Evolutionary conservation across 2,329 filamentous ascomycete species (phyloP).

Genomic region (Colletotrichum endophyticum): DNA sequence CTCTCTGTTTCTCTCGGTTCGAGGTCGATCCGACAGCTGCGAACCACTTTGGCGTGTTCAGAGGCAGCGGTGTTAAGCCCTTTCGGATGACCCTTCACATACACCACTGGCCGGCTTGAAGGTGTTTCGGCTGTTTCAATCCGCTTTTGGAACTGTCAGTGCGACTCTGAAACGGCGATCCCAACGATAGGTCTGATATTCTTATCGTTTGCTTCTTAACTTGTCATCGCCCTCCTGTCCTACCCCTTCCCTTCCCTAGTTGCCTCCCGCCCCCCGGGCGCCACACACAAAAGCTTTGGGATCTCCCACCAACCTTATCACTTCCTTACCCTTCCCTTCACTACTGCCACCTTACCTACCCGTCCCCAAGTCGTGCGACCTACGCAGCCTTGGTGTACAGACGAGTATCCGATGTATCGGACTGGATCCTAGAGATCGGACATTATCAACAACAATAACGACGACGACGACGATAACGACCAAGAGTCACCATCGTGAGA

Average conservation of each 20-base stretch:
- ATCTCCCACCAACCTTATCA: constrained; percentile 21
- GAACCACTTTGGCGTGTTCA: constrained; percentile 23
- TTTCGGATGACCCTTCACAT: constrained; percentile 25
- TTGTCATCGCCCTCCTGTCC: constrained; percentile 16
- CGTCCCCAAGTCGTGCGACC: constrained; percentile 15
- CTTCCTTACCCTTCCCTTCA: not conserved
- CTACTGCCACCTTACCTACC: constrained; percentile 8
- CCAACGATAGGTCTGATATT: constrained; percentile 35
- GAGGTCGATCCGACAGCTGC: constrained; percentile 22
- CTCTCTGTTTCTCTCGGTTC: constrained; percentile 24
- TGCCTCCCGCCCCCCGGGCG: constrained; percentile 13
- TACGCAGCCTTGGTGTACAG: constrained; percentile 16
- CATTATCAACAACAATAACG: not conserved
- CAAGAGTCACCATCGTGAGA: not conserved
- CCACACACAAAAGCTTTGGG: constrained; percentile 22
- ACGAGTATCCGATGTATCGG: constrained; percentile 21
- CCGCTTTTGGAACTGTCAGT: constrained; percentile 37
- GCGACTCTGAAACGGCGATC: constrained; percentile 44
- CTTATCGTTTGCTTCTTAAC: constrained; percentile 25
- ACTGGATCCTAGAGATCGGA: constrained; percentile 20
- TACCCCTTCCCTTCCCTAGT: constrained; percentile 12
- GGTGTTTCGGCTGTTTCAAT: constrained; percentile 47
- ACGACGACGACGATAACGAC: not conserved
- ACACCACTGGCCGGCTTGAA: constrained; percentile 32
- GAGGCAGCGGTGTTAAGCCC: constrained; percentile 25